Conservation (phyloP, 768 basidiomycete genomes). For the Russula compacta region DNA sequence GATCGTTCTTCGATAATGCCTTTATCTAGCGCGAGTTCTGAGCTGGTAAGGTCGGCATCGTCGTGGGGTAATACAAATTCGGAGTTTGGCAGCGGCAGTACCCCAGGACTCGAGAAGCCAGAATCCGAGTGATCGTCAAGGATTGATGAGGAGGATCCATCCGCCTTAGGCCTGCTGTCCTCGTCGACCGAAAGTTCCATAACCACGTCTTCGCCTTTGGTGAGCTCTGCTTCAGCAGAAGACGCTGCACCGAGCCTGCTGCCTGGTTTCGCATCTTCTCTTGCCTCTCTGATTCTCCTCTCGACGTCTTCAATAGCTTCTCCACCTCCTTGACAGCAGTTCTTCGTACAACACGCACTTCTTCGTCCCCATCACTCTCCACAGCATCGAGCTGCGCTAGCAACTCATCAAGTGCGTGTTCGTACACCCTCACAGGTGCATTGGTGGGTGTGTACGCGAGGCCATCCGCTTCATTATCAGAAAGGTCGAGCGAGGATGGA, state of each 20-base stretch:
- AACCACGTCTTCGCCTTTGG: not conserved
- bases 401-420: constrained; percentile 52
- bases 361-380: constrained; percentile 50
- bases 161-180: not conserved
- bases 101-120: not conserved
- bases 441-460: constrained; percentile 57
- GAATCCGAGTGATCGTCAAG: not conserved
- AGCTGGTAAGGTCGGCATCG: too few species aligned
- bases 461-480: constrained; percentile 19
- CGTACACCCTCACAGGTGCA: constrained; percentile 49
- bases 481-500: constrained; percentile 8
- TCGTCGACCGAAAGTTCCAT: not conserved
- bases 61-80: not conserved
- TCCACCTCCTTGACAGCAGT: constrained; percentile 51
- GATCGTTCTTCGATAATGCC: not conserved
- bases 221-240: not conserved
- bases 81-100: not conserved
- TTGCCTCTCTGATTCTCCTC: constrained; percentile 1
- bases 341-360: constrained; percentile 43
- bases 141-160: not conserved
- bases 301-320: constrained; percentile 49
- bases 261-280: not conserved
- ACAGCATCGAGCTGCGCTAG: constrained; percentile 61
- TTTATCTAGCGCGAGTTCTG: not conserved
- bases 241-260: not conserved